Conservation (phyloP, 129 eudicot species). For the Gnaphalium uliginosum region DNA sequence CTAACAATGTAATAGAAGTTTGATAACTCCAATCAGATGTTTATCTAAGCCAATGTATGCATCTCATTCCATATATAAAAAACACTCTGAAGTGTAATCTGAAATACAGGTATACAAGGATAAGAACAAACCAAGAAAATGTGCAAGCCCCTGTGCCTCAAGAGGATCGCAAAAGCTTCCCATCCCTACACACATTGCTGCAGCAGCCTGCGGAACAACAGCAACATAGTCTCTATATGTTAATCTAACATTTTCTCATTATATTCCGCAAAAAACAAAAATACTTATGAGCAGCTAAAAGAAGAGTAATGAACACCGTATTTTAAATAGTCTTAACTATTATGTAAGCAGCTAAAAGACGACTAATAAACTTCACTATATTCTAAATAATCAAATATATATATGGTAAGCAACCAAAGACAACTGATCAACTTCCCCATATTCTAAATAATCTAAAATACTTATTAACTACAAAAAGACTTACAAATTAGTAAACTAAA, state of each 20-base stretch:
- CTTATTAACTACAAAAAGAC: no score
- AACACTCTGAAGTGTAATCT: not conserved
- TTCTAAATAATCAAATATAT: not conserved
- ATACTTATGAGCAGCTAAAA: no score
- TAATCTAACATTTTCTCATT: not conserved
- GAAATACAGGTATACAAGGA: not conserved
- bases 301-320: no score
- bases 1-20: slow-evolving; percentile 1
- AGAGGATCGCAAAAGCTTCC: slow-evolving; percentile 92
- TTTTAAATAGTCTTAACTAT: no score
- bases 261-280: no score
- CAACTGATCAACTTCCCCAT: not conserved
- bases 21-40: slow-evolving; percentile 3
- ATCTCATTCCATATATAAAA: slow-evolving; percentile 5
- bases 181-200: slow-evolving; percentile 95
- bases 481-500: not conserved
- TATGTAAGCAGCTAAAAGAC: no score
- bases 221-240: slow-evolving; percentile 13
- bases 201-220: slow-evolving; percentile 71
- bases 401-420: not conserved
- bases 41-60: not conserved
- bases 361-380: not conserved
- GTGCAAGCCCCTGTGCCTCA: slow-evolving; percentile 99
- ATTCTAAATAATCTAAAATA: no score
- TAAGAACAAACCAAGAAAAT: slow-evolving; percentile 70